Evolutionary conservation across 192 early-diverging fungal species (phyloP).

Genomic region (Backusella parvicylindrica): DNA sequence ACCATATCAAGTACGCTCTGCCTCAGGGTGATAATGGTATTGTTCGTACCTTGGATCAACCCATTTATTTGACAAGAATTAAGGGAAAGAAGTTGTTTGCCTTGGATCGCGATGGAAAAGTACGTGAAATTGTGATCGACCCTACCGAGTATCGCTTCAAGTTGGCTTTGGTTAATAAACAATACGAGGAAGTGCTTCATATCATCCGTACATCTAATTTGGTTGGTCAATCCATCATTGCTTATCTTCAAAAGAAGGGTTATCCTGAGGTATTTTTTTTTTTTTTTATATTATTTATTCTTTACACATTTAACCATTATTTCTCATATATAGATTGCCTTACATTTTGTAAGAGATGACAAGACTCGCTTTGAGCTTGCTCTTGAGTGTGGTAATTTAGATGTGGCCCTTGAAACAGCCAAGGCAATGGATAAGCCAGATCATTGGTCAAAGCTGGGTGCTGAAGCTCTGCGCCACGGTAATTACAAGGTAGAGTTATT

Average conservation of each 20-base stretch:
- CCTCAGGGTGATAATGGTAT: slow-evolving; percentile 97
- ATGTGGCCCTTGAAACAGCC: slow-evolving; percentile 94
- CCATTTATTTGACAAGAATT: slow-evolving; percentile 86
- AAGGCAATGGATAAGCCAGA: slow-evolving; percentile 86
- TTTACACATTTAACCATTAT: neutral
- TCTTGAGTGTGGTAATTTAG: slow-evolving; percentile 94
- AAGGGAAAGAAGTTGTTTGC: slow-evolving; percentile 84
- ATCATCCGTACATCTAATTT: slow-evolving; percentile 96
- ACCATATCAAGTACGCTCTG: slow-evolving; percentile 97
- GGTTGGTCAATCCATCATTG: slow-evolving; percentile 98
- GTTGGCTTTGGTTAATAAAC: slow-evolving; percentile 81
- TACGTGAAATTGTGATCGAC: slow-evolving; percentile 86
- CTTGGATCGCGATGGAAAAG: slow-evolving; percentile 88
- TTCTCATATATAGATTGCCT: slow-evolving; percentile 60
- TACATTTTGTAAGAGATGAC: slow-evolving; percentile 97
- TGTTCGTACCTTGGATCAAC: slow-evolving; percentile 94
- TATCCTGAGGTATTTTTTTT: slow-evolving; percentile 69
- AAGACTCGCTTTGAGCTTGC: slow-evolving; percentile 96
- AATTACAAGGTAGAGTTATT: slow-evolving; percentile 63
- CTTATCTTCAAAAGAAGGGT: slow-evolving; percentile 98
- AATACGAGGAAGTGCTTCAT: slow-evolving; percentile 95
- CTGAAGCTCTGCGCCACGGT: slow-evolving; percentile 88
- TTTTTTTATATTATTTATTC: slow-evolving; percentile 25
- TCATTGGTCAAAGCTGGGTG: slow-evolving; percentile 85
- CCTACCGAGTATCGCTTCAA: slow-evolving; percentile 99